phyloP scores from a whole-genome alignment of 306 rosid species.

The Cicer judaicum region DNA sequence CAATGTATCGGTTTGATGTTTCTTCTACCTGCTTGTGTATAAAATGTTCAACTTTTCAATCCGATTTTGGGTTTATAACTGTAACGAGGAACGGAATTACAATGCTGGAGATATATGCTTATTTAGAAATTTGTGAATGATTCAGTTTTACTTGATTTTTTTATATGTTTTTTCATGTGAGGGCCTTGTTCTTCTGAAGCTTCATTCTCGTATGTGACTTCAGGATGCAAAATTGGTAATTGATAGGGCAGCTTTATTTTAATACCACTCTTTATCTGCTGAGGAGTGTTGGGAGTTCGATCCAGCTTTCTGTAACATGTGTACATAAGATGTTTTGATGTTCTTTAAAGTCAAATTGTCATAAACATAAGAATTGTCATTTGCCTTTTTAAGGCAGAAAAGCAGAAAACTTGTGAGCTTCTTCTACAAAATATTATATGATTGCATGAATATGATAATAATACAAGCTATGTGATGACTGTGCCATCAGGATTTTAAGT shows the following conservation, averaged over 20 bases:
- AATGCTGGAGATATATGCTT: constrained; percentile 3
- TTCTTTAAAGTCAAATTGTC: neutral
- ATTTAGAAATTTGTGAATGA: neutral
- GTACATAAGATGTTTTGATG: neutral
- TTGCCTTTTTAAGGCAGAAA: constrained; percentile 2
- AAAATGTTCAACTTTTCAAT: constrained; percentile 13
- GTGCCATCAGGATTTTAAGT: constrained; percentile 14
- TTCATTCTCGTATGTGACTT: neutral
- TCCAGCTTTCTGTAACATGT: neutral
- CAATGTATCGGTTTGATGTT: constrained; percentile 38
- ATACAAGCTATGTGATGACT: constrained; percentile 19
- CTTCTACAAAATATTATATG: constrained; percentile 15
- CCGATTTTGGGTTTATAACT: constrained; percentile 28
- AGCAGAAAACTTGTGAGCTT: constrained; percentile 29
- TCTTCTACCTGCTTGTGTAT: constrained; percentile 1
- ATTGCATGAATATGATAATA: neutral
- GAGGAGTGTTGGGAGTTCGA: constrained; percentile 1
- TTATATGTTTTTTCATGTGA: neutral
- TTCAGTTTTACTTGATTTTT: neutral
- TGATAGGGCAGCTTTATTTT: neutral
- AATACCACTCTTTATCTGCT: neutral
- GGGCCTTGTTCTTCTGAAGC: constrained; percentile 3
- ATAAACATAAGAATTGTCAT: neutral
- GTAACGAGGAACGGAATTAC: constrained; percentile 10
- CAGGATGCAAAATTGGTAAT: constrained; percentile 20